phyloP scores from a whole-genome alignment of 1,139 yeast species.

The Suhomyces ambrosiae region DNA sequence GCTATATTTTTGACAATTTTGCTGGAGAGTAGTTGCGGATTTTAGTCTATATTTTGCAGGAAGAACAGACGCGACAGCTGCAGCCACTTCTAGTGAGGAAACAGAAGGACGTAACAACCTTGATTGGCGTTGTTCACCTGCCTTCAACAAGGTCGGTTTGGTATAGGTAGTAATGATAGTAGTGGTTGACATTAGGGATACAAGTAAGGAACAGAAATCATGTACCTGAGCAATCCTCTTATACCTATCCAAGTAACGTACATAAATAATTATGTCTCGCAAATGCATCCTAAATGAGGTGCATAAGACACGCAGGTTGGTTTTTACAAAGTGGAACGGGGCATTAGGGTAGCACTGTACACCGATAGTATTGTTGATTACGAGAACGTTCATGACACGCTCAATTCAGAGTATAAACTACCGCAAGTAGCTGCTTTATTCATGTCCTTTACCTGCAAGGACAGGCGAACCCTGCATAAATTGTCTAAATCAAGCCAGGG shows the following conservation, averaged over 20 bases:
- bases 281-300: too few species aligned
- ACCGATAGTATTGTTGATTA: too few species aligned
- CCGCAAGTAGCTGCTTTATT: neutral
- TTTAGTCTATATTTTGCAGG: neutral
- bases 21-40: neutral
- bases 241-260: neutral
- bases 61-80: conserved; percentile 4
- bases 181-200: conserved; percentile 3
- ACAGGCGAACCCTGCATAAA: too few species aligned
- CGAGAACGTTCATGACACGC: neutral
- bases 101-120: neutral
- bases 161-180: conserved; percentile 1
- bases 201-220: too few species aligned
- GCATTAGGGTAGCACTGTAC: too few species aligned
- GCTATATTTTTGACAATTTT: neutral
- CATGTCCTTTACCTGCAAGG: too few species aligned
- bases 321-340: neutral
- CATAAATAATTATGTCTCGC: neutral
- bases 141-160: neutral
- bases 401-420: neutral
- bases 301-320: neutral
- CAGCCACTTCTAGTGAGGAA: conserved; percentile 3
- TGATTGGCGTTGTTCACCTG: neutral
- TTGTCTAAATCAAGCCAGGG: too few species aligned
- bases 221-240: neutral